Base-by-base conservation (phyloP, 257 asterid species). In the Agastache rugosa region DNA sequence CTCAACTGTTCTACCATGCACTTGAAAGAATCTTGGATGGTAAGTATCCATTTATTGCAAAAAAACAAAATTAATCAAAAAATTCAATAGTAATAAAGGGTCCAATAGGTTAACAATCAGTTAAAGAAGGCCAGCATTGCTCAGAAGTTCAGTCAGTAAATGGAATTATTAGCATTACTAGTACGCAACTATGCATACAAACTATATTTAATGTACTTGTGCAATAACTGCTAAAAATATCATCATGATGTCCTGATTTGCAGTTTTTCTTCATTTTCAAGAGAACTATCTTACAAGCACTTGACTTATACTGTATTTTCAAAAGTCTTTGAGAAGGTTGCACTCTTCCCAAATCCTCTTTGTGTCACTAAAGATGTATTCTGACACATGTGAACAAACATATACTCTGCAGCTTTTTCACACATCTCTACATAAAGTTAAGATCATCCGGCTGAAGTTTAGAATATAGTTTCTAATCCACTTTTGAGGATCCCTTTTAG, bases 1-100 rank as follows among this genome's bases (percentile, higher is more conserved):
- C 25, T 44, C 27, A 34, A 68, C 22, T 60, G 35, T 59, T 76
- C 44, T 25, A 29, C 10, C 61, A 75, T 51, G 72, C 16, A 48
- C 45, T 39, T 23, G 14, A 47, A 67, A 25, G 11, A 74, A 74
- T 17, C 25, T 42, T 54, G 15, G 51, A 66, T 23, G 23, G 61
- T 55, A 58, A 17, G n/a, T 67, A 39, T 11, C 27, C 41, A 31
- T 35, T 34, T 14, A 9, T 15, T 48, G 2, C 51, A 29, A 6
- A 29, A 29, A 3, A 63, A 63, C 41, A 62, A 15, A 41, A 41
- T 16, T 53, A 23, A 53, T 39, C 50, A n/a, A n/a, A 25, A 31
- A 10, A 25, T 25, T 20, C 9, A 19, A 27, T 61, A 47, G n/a
- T 20, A 53, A 53, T 8, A 17, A 20, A 17, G 14, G 27, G 27